Percentiles rank a stretch among this genome's conserved stretches.
Evolutionary conservation across 345 rosid species (phyloP).

Genomic region (Kandelia obovata): DNA sequence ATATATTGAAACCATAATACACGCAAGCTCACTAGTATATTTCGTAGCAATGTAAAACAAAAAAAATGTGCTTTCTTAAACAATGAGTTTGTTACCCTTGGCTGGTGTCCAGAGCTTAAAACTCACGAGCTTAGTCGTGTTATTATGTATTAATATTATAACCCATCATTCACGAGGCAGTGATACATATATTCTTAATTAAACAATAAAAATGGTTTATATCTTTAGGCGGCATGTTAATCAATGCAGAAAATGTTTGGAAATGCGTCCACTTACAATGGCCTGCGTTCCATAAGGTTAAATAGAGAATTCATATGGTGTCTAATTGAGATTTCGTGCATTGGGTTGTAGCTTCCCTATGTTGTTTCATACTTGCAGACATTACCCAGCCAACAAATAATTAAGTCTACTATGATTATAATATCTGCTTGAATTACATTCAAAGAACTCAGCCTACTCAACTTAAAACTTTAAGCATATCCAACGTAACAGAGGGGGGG

Average conservation of each 20-base stretch:
- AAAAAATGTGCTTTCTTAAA: background rate
- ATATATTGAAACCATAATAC: no score
- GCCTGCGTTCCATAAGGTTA: slow-evolving; percentile 27
- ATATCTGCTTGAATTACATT: background rate
- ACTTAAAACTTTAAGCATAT: background rate
- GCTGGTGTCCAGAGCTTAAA: slow-evolving; percentile 1
- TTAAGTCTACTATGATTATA: no score
- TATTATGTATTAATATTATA: background rate
- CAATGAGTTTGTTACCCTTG: background rate
- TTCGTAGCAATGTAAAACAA: no score
- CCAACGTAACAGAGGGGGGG: background rate
- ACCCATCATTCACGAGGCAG: slow-evolving; percentile 16
- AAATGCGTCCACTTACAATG: slow-evolving; percentile 30
- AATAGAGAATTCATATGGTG: slow-evolving; percentile 13
- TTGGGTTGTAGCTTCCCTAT: slow-evolving; percentile 9
- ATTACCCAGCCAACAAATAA: background rate
- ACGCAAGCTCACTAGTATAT: no score
- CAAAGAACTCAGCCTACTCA: no score
- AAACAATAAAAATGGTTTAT: background rate
- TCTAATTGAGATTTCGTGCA: slow-evolving; percentile 13
- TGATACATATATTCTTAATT: background rate
- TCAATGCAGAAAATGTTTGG: background rate
- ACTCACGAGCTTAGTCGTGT: background rate
- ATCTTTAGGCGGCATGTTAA: background rate
- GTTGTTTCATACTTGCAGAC: slow-evolving; percentile 17